Percentiles rank a stretch among this genome's conserved stretches.
These are phyloP conservation scores for Luffa acutangula DNA, from an alignment of 306 rosid genomes.

Conservation along the genomic window DNA sequence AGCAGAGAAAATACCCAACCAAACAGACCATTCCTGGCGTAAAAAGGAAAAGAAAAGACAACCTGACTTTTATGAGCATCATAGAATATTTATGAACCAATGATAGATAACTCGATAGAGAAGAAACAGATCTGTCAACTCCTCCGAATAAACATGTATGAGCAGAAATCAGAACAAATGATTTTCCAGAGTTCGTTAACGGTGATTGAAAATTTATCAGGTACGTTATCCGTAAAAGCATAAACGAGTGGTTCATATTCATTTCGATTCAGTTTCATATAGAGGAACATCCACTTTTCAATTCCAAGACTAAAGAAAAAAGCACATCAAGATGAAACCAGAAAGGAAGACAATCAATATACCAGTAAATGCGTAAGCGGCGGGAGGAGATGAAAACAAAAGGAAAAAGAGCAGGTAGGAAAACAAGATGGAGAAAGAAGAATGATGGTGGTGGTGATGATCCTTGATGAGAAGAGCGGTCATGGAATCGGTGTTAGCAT, in stretches of 20 bases:
- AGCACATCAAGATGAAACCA: not conserved
- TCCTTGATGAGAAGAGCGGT: not conserved
- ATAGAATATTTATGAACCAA: not conserved
- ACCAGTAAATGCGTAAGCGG: slow-evolving; percentile 32
- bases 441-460: not conserved
- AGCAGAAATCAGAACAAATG: not conserved
- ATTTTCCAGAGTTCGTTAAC: not conserved
- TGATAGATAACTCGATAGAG: not conserved
- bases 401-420: slow-evolving; percentile 16
- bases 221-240: not conserved
- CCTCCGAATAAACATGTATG: not conserved
- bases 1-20: not conserved
- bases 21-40: not conserved
- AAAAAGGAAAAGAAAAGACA: not conserved
- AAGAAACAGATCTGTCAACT: not conserved
- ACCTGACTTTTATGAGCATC: not conserved
- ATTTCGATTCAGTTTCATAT: not conserved
- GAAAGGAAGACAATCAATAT: not conserved
- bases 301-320: not conserved
- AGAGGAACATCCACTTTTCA: not conserved
- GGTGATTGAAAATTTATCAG: not conserved
- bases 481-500: not conserved
- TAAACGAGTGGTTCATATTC: not conserved
- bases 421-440: not conserved
- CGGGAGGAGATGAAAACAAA: slow-evolving; percentile 18